Conservation (phyloP, 148 eudicot species). For the Vaccinium vitisidaea region DNA sequence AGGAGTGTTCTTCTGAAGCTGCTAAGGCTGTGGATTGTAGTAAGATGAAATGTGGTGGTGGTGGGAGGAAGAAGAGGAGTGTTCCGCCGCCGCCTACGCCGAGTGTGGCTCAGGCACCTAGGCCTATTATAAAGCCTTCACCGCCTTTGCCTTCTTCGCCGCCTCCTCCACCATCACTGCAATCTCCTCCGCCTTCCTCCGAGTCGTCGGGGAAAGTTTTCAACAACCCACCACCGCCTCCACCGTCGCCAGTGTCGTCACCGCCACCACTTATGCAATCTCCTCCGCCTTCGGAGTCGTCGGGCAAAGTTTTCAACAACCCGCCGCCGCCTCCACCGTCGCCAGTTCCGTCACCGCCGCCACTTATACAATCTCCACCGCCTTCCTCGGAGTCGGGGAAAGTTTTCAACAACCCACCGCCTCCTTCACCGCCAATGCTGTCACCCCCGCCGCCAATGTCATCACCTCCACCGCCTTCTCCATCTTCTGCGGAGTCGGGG, state of each 20-base stretch:
- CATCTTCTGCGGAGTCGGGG: neutral
- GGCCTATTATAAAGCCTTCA: slow-evolving; percentile 9
- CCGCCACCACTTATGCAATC: slow-evolving; percentile 17
- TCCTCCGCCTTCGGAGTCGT: slow-evolving; percentile 20
- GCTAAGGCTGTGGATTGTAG: slow-evolving; percentile 62
- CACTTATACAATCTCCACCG: slow-evolving; percentile 21
- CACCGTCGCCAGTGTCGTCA: slow-evolving; percentile 20
- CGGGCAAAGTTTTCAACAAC: too few relatives aligned
- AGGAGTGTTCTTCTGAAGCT: slow-evolving; percentile 48
- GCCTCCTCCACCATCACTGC: slow-evolving; percentile 19
- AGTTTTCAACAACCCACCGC: neutral
- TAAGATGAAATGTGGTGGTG: slow-evolving; percentile 33
- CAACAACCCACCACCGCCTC: slow-evolving; percentile 25
- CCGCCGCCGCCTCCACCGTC: slow-evolving; percentile 25
- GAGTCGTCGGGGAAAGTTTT: too few relatives aligned
- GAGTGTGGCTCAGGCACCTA: neutral
- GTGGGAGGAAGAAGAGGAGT: neutral
- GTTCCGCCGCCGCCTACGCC: slow-evolving; percentile 17
- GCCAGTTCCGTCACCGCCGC: slow-evolving; percentile 28
- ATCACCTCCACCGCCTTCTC: slow-evolving; percentile 20
- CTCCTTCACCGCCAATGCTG: slow-evolving; percentile 20
- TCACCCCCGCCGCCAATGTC: slow-evolving; percentile 16
- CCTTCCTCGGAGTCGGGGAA: neutral
- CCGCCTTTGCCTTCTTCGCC: slow-evolving; percentile 32
- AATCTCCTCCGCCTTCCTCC: slow-evolving; percentile 24